These are phyloP conservation scores for Boehmeria nivea DNA, from an alignment of 306 rosid genomes.

Conservation along the genomic window DNA sequence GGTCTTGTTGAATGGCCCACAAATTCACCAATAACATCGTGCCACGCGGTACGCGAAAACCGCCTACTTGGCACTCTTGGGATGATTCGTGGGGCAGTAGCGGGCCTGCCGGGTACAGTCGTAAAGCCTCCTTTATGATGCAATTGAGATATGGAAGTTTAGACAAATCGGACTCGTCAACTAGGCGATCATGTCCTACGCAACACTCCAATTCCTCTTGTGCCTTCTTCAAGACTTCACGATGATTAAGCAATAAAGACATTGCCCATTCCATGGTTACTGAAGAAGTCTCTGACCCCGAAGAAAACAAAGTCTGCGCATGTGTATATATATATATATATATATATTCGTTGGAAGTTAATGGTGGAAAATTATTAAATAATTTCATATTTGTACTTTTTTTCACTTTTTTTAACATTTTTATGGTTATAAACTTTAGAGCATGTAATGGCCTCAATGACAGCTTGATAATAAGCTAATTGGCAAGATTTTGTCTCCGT, in stretches of 20 bases:
- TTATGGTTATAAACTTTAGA: no score
- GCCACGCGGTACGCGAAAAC: conserved; percentile 31
- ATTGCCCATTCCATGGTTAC: conserved; percentile 33
- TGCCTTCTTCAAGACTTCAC: conserved; percentile 13
- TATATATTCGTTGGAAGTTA: not conserved
- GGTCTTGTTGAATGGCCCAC: conserved; percentile 41
- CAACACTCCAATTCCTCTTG: conserved; percentile 6
- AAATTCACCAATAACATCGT: conserved; percentile 33
- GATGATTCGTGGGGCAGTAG: conserved; percentile 37
- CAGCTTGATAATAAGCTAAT: no score
- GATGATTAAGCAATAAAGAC: conserved; percentile 25
- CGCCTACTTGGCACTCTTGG: conserved; percentile 25
- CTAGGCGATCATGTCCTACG: conserved; percentile 11
- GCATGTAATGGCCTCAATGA: no score
- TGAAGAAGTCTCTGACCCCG: conserved; percentile 26
- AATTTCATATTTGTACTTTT: no score
- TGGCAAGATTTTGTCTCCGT: no score
- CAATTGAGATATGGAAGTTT: conserved; percentile 18
- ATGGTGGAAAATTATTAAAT: no score
- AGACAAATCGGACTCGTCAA: conserved; percentile 25
- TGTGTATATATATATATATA: not conserved
- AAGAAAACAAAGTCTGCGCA: conserved; percentile 15
- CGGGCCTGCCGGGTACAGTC: conserved; percentile 31
- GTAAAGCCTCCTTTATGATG: conserved; percentile 35
- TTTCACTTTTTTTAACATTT: no score